Base-by-base conservation (phyloP, 345 rosid species). In the Toxicodendron radicans region DNA sequence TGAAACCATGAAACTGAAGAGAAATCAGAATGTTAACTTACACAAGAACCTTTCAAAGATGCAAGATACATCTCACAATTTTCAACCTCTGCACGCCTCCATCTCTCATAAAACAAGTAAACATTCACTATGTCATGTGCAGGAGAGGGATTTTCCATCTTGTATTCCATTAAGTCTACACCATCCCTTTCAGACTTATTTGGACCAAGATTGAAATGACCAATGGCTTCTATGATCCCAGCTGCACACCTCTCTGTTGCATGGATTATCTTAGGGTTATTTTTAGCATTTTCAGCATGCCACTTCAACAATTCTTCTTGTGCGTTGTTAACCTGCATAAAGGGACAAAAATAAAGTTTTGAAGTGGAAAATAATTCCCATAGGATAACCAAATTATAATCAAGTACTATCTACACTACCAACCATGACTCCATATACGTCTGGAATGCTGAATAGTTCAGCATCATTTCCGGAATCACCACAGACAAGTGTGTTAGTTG, bases 401-500 rank as follows among this genome's bases (percentile, higher is more conserved):
- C 49, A 57, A 69, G 1, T 72, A n/a, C 3, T 45, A 57, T 53
- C 33, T 48, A 58, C 49, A 75, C 51, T 73, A 80, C 95, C 52
- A 65, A 95, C 98, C 98, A 93, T 93, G 77, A 95, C 98, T 4
- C 98, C 99, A 78, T 89, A 78, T 27, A 95, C 97, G 57, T 89
- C 93, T 0, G 97, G 97, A 76, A 95, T 90, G 86, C 93, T 87
- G 79, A 93, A 95, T 5, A 95, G 88, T 58, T 95, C 99, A 14
- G 99, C 98, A 80, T 95, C 99, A 76, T 95, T 95, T 72, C 99
- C 99, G 53, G 99, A 95, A 83, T 95, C 99, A 17, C 99, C 99
- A 79, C 99, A 93, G 54, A 79, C 98, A 83, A 95, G 97, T 65
- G 98, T 95, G 73, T 86, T 91, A n/a, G 27, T 53, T 56, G 99